phyloP scores from a whole-genome alignment of 306 rosid species.

The Mimosa bimucronata region DNA sequence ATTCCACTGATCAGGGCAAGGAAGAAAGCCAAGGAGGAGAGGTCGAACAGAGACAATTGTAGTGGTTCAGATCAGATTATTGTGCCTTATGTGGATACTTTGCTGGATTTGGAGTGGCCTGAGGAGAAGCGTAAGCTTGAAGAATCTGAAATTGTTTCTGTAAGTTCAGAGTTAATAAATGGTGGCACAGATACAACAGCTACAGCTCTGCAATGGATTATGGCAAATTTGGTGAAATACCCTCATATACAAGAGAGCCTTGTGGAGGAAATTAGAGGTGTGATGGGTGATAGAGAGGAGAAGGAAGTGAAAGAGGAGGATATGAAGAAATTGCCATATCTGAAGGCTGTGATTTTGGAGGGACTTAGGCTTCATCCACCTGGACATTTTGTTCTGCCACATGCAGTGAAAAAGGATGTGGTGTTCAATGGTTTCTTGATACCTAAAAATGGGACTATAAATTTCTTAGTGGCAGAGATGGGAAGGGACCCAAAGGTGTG shows the following conservation, averaged over 20 bases:
- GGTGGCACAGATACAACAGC: not conserved
- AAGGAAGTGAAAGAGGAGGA: slow-evolving; percentile 14
- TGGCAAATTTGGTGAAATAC: slow-evolving; percentile 3
- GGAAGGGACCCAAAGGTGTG: slow-evolving; percentile 8
- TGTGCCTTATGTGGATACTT: not conserved
- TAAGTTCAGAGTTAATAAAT: not conserved
- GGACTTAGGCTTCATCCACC: slow-evolving; percentile 15
- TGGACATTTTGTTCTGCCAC: not conserved
- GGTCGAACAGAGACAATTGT: not conserved
- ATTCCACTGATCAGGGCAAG: not conserved
- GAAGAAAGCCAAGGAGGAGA: not conserved
- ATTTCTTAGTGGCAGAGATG: slow-evolving; percentile 10
- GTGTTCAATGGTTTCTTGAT: not conserved
- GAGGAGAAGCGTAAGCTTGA: not conserved
- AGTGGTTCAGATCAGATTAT: not conserved
- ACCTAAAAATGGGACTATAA: not conserved
- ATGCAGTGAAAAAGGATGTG: not conserved
- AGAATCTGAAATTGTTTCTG: not conserved
- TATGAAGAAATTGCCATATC: not conserved
- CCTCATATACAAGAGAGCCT: not conserved
- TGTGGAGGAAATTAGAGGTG: slow-evolving; percentile 12
- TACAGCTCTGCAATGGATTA: slow-evolving; percentile 1
- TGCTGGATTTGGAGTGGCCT: not conserved
- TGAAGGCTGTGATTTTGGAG: not conserved
- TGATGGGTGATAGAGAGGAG: not conserved